Evolutionary conservation across 805 yeast genomes (phyloP).

Genomic region (Candida piceae): DNA sequence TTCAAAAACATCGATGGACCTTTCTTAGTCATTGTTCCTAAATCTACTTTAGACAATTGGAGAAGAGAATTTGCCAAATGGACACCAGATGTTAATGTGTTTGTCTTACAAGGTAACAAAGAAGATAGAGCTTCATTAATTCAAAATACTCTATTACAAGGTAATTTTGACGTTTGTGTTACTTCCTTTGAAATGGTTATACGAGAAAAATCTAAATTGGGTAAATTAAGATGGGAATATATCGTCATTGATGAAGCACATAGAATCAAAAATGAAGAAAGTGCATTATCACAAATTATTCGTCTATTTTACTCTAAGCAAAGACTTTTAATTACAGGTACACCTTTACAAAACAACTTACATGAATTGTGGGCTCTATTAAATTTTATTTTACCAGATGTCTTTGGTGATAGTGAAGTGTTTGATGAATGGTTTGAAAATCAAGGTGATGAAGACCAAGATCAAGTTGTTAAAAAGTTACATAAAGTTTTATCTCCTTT

Average conservation of each 20-base stretch:
- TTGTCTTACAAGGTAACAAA: conserved; percentile 86
- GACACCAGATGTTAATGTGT: conserved; percentile 90
- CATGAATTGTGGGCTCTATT: conserved; percentile 96
- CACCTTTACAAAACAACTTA: conserved; percentile 90
- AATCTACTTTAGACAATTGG: conserved; percentile 96
- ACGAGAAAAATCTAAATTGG: conserved; percentile 75
- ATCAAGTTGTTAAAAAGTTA: conserved; percentile 77
- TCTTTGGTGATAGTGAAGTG: conserved; percentile 83
- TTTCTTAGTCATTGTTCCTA: conserved; percentile 86
- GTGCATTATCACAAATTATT: conserved; percentile 87
- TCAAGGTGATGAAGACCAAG: conserved; percentile 65
- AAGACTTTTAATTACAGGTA: conserved; percentile 86
- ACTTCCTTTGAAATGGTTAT: conserved; percentile 93
- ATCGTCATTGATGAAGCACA: conserved; percentile 95
- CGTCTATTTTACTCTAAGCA: conserved; percentile 82
- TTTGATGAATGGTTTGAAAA: conserved; percentile 91
- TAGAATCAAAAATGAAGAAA: conserved; percentile 91
- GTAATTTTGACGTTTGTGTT: conserved; percentile 84
- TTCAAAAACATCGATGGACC: conserved; percentile 81
- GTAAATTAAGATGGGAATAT: conserved; percentile 88
- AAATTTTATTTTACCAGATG: conserved; percentile 88
- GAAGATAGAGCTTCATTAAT: conserved; percentile 67
- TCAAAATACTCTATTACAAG: conserved; percentile 52
- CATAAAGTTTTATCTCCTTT: conserved; percentile 89
- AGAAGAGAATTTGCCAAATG: conserved; percentile 87